Conservation (phyloP, 108 stramenopile genomes). For the Fragilariopsis cylindrus region DNA sequence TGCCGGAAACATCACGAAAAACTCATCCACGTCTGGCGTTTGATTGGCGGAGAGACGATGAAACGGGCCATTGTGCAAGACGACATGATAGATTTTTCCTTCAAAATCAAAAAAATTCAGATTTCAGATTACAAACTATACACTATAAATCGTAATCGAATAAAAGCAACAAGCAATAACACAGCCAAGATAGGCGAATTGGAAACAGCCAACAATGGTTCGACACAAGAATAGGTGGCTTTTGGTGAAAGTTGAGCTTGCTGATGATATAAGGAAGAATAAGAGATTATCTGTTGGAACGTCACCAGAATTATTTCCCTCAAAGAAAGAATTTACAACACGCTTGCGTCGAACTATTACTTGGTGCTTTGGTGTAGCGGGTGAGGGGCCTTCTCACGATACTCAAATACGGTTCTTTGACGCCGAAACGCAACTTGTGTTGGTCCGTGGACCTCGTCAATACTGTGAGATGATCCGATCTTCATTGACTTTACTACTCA, state of each 20-base stretch:
- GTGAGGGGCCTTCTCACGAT: constrained; percentile 17
- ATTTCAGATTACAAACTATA: too few relatives aligned
- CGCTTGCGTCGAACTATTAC: constrained; percentile 22
- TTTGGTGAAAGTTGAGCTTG: constrained; percentile 58
- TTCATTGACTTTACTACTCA: constrained; percentile 45
- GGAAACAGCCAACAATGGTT: constrained; percentile 51
- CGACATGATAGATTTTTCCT: too few relatives aligned
- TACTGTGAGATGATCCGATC: constrained; percentile 44
- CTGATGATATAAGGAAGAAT: constrained; percentile 14
- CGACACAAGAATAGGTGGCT: constrained; percentile 74
- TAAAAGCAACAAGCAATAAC: too few relatives aligned
- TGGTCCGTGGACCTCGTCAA: constrained; percentile 62
- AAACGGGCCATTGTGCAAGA: too few relatives aligned
- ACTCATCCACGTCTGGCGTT: too few relatives aligned
- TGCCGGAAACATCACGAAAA: too few relatives aligned
- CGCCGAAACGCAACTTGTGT: constrained; percentile 42
- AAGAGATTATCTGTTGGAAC: not conserved
- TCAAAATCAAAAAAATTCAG: too few relatives aligned
- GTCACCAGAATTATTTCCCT: not conserved
- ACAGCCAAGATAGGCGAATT: too few relatives aligned
- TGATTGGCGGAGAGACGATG: too few relatives aligned
- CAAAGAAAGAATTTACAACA: constrained; percentile 26
- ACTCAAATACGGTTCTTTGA: constrained; percentile 55
- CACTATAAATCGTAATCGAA: too few relatives aligned
- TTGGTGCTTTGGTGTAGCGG: constrained; percentile 30